Percentiles rank a stretch among this genome's conserved stretches.
Evolutionary conservation across 2,329 filamentous ascomycete species (phyloP).

Genomic region (Claviceps pusilla): DNA sequence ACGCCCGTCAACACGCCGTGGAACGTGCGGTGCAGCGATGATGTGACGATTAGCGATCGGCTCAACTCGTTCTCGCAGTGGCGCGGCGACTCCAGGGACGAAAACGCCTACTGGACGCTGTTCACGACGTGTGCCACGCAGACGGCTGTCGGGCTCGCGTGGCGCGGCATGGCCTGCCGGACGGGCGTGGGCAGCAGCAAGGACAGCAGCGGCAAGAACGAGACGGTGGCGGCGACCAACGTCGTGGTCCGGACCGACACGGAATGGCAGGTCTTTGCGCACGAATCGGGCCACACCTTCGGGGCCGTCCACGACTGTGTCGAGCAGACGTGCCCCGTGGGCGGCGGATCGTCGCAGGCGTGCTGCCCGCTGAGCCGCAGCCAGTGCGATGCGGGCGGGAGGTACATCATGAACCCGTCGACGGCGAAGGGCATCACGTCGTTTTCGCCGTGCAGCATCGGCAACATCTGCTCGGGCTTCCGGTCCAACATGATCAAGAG

Average conservation of each 20-base stretch:
- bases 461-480: constrained; percentile 85
- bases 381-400: constrained; percentile 59
- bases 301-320: constrained; percentile 92
- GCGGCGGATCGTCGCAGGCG: constrained; percentile 28
- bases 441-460: constrained; percentile 81
- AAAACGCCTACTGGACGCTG: constrained; percentile 86
- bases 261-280: constrained; percentile 93
- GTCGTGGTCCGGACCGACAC: constrained; percentile 70
- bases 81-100: constrained; percentile 63
- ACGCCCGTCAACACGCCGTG: constrained; percentile 56
- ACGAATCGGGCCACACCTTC: constrained; percentile 88
- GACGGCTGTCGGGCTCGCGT: constrained; percentile 77
- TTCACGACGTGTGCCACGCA: constrained; percentile 69
- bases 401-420: constrained; percentile 93
- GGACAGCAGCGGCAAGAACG: constrained; percentile 34
- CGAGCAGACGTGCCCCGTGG: constrained; percentile 49
- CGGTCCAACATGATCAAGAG: constrained; percentile 57
- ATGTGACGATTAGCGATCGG: constrained; percentile 55
- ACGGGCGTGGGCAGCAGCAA: constrained; percentile 39
- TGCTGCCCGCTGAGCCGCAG: constrained; percentile 64
- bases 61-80: constrained; percentile 80
- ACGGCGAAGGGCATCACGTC: constrained; percentile 55
- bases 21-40: constrained; percentile 61
- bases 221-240: constrained; percentile 73
- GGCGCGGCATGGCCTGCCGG: constrained; percentile 77